Percentiles rank a stretch among this genome's conserved stretches.
Conservation (phyloP, 345 rosid genomes). For the Durio zibethinus region DNA sequence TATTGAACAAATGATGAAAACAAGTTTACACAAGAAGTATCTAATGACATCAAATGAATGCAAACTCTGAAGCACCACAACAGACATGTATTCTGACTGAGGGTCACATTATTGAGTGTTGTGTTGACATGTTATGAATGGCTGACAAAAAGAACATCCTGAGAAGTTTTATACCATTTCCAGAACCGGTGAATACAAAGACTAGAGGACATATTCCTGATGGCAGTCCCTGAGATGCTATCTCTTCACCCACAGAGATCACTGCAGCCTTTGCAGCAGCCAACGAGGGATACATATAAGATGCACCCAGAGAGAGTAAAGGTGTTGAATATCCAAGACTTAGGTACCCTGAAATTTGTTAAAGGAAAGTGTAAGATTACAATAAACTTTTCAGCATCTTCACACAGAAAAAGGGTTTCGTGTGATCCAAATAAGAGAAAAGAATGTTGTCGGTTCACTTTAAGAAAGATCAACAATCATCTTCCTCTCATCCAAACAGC, state of each 20-base stretch:
- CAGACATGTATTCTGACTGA: not conserved
- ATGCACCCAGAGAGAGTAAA: conserved; percentile 69
- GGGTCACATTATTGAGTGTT: not conserved
- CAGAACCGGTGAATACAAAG: conserved; percentile 70
- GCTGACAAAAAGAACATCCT: not conserved
- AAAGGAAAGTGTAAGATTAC: not conserved
- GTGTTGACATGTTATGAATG: not conserved
- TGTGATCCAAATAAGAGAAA: not conserved
- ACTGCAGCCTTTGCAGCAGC: conserved; percentile 89
- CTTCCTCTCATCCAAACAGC: not conserved
- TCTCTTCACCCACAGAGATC: conserved; percentile 80
- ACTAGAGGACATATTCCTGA: conserved; percentile 79
- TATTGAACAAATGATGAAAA: not conserved
- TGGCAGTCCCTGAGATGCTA: conserved; percentile 70
- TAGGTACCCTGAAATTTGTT: conserved; percentile 56
- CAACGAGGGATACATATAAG: conserved; percentile 80
- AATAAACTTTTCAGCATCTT: not conserved
- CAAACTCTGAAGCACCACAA: not conserved
- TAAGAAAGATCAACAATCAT: not conserved
- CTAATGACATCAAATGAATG: not conserved
- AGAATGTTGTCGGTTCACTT: not conserved
- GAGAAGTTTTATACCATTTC: conserved; percentile 52
- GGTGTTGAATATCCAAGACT: conserved; percentile 81
- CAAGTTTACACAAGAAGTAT: not conserved
- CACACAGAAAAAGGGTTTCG: not conserved